Percentiles rank a stretch among this genome's conserved stretches.
Evolutionary conservation across 345 rosid species (phyloP).

Genomic region (Syzygium aqueum): DNA sequence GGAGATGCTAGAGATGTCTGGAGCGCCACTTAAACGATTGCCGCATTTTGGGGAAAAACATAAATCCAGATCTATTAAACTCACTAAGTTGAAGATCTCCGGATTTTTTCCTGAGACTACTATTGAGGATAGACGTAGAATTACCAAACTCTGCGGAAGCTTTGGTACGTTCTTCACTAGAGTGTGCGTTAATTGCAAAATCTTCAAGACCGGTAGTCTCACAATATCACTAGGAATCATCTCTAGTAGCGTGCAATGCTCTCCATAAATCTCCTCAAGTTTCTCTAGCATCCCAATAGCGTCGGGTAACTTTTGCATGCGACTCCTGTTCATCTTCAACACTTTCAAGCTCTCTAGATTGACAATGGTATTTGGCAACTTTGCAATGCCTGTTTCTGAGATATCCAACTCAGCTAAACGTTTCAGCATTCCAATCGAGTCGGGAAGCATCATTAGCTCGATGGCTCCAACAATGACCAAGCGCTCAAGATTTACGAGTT

Average conservation of each 20-base stretch:
- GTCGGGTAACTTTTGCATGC: background rate
- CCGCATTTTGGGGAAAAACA: rapidly evolving
- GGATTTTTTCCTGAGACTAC: background rate
- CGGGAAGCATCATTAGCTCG: rapidly evolving
- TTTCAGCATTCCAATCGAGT: background rate
- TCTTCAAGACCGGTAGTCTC: background rate
- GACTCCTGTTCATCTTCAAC: background rate
- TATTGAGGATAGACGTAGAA: background rate
- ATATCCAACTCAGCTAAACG: background rate
- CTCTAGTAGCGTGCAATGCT: background rate
- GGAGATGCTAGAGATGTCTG: background rate
- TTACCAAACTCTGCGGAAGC: background rate
- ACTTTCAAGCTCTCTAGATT: background rate
- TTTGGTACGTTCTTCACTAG: background rate
- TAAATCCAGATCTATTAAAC: too few species aligned
- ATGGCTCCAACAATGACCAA: background rate
- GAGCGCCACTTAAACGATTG: rapidly evolving
- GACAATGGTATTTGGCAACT: background rate
- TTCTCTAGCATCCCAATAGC: background rate
- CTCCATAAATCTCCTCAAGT: background rate
- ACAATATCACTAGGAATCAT: background rate
- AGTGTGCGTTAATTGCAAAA: background rate
- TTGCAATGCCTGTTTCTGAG: rapidly evolving
- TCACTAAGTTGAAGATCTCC: background rate
- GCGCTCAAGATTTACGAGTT: background rate